Evolutionary conservation across 2,329 filamentous ascomycete genomes (phyloP).

Genomic region (Fusarium sp.): DNA sequence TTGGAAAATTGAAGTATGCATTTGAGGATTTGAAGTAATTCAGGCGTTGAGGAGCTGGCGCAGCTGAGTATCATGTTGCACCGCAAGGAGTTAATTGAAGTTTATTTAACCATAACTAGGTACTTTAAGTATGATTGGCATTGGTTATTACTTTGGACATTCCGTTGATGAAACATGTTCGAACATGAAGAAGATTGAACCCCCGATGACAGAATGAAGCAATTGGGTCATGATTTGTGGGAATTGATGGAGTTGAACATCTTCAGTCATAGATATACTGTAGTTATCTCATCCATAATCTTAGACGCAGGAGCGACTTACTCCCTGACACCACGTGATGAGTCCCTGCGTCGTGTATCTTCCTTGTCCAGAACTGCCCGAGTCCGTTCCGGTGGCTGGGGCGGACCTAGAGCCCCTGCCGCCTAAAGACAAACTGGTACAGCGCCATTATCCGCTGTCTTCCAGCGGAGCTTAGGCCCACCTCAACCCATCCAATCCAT

Average conservation of each 20-base stretch:
- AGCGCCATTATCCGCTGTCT: slow-evolving; percentile 34
- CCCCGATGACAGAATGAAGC: background rate
- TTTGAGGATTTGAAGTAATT: background rate
- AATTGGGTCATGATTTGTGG: background rate
- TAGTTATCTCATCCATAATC: background rate
- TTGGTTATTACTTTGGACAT: background rate
- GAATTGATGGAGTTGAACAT: background rate
- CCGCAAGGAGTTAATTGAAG: slow-evolving; percentile 9
- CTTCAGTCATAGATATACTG: background rate
- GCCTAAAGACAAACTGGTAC: slow-evolving; percentile 35
- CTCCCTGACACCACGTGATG: slow-evolving; percentile 30
- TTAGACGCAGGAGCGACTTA: background rate
- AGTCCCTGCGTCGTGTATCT: background rate
- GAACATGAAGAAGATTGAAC: background rate
- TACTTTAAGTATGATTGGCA: slow-evolving; percentile 1
- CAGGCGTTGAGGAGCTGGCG: background rate
- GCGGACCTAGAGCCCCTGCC: slow-evolving; percentile 26
- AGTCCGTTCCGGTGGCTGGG: slow-evolving; percentile 15
- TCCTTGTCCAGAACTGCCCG: background rate
- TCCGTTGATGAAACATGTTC: slow-evolving; percentile 7
- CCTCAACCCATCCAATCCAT: slow-evolving; percentile 41
- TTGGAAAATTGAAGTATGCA: background rate
- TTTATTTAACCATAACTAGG: background rate
- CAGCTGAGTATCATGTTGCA: background rate
- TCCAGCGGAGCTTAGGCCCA: slow-evolving; percentile 28